These are phyloP conservation scores for Neonectria punicea DNA, from an alignment of 2,329 filamentous ascomycete genomes.

Conservation along the genomic window DNA sequence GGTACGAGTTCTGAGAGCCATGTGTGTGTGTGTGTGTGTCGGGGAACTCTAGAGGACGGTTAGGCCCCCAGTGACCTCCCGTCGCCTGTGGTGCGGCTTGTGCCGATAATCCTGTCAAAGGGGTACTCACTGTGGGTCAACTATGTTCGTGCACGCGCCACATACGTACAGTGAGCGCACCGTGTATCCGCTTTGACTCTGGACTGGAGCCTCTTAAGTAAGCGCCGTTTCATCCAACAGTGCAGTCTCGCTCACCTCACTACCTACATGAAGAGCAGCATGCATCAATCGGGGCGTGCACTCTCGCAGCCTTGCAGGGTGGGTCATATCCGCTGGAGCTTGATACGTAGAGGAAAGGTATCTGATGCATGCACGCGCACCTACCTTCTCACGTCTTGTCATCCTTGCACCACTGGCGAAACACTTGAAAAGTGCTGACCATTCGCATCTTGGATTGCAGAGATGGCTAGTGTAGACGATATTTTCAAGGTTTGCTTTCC, in stretches of 20 bases:
- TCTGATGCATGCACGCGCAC: not conserved
- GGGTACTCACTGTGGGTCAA: slow-evolving; percentile 11
- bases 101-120: not conserved
- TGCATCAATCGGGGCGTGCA: slow-evolving; percentile 2
- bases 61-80: not conserved
- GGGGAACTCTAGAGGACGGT: not conserved
- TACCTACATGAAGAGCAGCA: not conserved
- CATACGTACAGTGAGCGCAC: not conserved
- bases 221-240: not conserved
- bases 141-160: slow-evolving; percentile 9
- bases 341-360: not conserved
- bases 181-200: slow-evolving; percentile 2
- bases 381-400: not conserved
- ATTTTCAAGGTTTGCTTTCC: slow-evolving; percentile 61
- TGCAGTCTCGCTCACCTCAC: not conserved
- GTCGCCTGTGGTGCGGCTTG: not conserved
- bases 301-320: slow-evolving; percentile 5
- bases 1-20: not conserved
- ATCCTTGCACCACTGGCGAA: not conserved
- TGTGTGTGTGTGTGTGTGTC: not conserved
- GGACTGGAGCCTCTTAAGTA: not conserved
- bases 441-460: not conserved
- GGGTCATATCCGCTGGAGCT: not conserved
- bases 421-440: not conserved
- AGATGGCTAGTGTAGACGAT: slow-evolving; percentile 68